Base-by-base conservation (phyloP, 345 rosid species). In the Combretum micranthum region DNA sequence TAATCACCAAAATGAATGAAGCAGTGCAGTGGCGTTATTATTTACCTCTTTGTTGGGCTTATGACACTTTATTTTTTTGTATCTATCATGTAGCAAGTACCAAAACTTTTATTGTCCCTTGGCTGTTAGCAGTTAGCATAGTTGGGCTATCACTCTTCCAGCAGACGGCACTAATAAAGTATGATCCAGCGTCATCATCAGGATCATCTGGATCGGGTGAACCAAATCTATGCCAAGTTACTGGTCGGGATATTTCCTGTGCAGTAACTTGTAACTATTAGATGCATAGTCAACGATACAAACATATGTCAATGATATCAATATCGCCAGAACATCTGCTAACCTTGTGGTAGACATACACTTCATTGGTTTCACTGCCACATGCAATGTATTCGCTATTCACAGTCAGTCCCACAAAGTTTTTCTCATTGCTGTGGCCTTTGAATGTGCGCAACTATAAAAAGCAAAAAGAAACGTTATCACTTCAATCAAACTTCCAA, bases 71-170 rank as follows among this genome's bases (percentile, higher is more conserved):
- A 22, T 23, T 17, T 9, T 26, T 20, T 42, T 3, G 39, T 26
- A 16, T 54, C 20, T 62, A 20, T 84, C 75, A 92, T 2, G 91
- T 84, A 18, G 96, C 92, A 21, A 93, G 90, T 50, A 87, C 85
- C 37, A 90, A 76, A 16, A 90, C 97, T 74, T 90, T 90, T 45
- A 90, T 90, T n/a, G 95, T 94, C 59, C 99, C 99, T 72, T 87
- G 97, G 75, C 97, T 94, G 69, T 94, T 90, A 11, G 99, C 97
- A 50, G 93, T 70, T 44, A 90, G 76, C 90, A 94, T 90, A 2
- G 97, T 94, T 42, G 97, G 90, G 64, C 95, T 83, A 47, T 84
- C 90, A 13, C 95, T 94, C 77, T 94, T 94, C 99, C 99, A 94
- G 75, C 99, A 87, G 18, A 94, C 97, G 7, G 97, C 90, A 18